Percentiles rank a stretch among this genome's conserved stretches.
phyloP scores from a whole-genome alignment of 225 moss, liverwort and hornwort genomes.

The Bryum argenteum region DNA sequence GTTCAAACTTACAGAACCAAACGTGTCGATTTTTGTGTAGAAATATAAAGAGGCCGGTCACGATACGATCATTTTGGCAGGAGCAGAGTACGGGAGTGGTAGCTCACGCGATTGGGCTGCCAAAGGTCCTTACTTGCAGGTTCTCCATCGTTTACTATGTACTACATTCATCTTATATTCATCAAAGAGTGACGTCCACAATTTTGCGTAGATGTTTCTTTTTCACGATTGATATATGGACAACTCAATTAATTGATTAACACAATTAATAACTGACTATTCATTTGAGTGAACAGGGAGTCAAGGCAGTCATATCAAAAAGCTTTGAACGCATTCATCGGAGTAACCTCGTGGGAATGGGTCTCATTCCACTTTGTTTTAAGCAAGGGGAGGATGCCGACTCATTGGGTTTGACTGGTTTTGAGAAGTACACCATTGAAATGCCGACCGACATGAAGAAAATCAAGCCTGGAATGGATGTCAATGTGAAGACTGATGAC shows the following conservation, averaged over 20 bases:
- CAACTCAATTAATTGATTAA: no score
- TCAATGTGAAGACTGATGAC: constrained; percentile 68
- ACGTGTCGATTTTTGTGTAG: constrained; percentile 44
- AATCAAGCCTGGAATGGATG: constrained; percentile 85
- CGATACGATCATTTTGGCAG: constrained; percentile 84
- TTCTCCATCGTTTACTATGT: constrained; percentile 3
- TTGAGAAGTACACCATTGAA: constrained; percentile 76
- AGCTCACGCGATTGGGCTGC: constrained; percentile 99
- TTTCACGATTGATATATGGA: no score
- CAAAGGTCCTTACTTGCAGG: constrained; percentile 84
- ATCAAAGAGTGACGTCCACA: neutral
- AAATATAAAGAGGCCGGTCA: constrained; percentile 82
- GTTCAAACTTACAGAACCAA: constrained; percentile 15
- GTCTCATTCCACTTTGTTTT: constrained; percentile 88
- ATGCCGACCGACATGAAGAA: constrained; percentile 68
- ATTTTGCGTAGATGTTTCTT: neutral
- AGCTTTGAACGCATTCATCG: constrained; percentile 98
- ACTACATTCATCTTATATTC: neutral
- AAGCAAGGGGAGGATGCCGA: constrained; percentile 87
- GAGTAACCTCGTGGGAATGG: constrained; percentile 97
- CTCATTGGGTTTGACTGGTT: constrained; percentile 77
- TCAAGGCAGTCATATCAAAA: constrained; percentile 90
- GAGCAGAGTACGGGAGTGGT: constrained; percentile 95
- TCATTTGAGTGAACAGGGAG: constrained; percentile 61
- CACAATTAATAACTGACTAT: neutral